A percentile compares a stretch with the other conserved stretches of the same genome.
Conservation (phyloP, 345 rosid genomes). For the Eucalyptus fibrosa region DNA sequence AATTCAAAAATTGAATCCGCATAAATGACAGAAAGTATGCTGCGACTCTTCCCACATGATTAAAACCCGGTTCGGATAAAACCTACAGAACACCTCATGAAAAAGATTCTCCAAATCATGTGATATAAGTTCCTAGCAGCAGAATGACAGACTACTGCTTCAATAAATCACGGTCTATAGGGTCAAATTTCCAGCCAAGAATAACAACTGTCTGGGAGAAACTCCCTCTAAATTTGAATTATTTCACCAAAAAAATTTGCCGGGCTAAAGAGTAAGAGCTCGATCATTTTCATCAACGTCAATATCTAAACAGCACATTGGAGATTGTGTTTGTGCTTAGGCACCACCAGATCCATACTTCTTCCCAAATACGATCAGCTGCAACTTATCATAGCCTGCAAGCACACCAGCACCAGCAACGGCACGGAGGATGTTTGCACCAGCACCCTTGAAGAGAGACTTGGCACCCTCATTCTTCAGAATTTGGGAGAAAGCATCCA, state of each 20-base stretch:
- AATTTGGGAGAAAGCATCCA: conserved; percentile 19
- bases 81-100: background rate
- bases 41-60: background rate
- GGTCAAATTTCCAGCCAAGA: background rate
- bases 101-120: background rate
- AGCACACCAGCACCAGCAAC: conserved; percentile 33
- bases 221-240: background rate
- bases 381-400: conserved; percentile 25
- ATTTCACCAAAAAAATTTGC: background rate
- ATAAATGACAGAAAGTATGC: background rate
- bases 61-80: background rate
- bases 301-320: background rate
- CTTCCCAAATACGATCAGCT: conserved; percentile 22
- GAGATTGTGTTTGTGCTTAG: background rate
- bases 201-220: background rate
- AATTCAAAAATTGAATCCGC: background rate
- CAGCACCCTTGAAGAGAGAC: conserved; percentile 34
- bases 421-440: conserved; percentile 27
- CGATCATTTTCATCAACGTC: conserved; percentile 2
- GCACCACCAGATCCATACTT: conserved; percentile 19
- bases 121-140: background rate
- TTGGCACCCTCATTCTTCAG: conserved; percentile 24
- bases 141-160: background rate
- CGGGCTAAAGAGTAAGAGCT: background rate
- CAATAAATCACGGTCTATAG: background rate